Conservation (phyloP, 192 early-diverging fungal species). For the Entomortierella beljakovae region DNA sequence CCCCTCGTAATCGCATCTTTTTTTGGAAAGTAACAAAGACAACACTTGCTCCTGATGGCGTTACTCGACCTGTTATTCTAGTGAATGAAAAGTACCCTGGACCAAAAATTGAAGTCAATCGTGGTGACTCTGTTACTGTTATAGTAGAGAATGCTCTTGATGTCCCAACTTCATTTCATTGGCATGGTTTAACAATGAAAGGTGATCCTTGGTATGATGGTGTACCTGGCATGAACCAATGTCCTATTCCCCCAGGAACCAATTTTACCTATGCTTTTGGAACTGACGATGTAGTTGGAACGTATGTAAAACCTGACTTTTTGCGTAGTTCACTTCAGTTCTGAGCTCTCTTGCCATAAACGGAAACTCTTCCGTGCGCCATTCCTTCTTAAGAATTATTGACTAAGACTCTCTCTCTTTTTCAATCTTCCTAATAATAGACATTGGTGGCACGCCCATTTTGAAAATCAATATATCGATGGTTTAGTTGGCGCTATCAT, state of each 20-base stretch:
- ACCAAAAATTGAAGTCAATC: slow-evolving; percentile 61
- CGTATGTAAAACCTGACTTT: slow-evolving; percentile 52
- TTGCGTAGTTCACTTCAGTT: not conserved
- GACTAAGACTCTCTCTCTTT: not conserved
- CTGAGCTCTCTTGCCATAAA: slow-evolving; percentile 6
- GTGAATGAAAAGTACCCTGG: slow-evolving; percentile 69
- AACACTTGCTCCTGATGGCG: slow-evolving; percentile 55
- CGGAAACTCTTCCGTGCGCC: too few relatives aligned
- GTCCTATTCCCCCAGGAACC: slow-evolving; percentile 58
- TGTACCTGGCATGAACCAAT: slow-evolving; percentile 72
- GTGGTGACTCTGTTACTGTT: slow-evolving; percentile 61
- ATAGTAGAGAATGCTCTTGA: slow-evolving; percentile 59
- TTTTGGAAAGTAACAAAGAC: slow-evolving; percentile 50
- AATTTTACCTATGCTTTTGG: slow-evolving; percentile 60
- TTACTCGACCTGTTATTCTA: slow-evolving; percentile 54
- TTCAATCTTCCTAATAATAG: slow-evolving; percentile 22
- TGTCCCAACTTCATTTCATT: slow-evolving; percentile 61
- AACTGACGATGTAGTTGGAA: slow-evolving; percentile 51
- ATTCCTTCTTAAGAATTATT: too few relatives aligned
- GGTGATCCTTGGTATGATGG: slow-evolving; percentile 58
- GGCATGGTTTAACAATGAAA: slow-evolving; percentile 61
- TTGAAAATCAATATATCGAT: slow-evolving; percentile 56
- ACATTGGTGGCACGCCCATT: slow-evolving; percentile 61
- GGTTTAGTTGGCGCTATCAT: slow-evolving; percentile 54
- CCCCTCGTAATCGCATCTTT: slow-evolving; percentile 50